Conservation (phyloP, 371 early-diverging fungal genomes). For the Mortierella sp. region DNA sequence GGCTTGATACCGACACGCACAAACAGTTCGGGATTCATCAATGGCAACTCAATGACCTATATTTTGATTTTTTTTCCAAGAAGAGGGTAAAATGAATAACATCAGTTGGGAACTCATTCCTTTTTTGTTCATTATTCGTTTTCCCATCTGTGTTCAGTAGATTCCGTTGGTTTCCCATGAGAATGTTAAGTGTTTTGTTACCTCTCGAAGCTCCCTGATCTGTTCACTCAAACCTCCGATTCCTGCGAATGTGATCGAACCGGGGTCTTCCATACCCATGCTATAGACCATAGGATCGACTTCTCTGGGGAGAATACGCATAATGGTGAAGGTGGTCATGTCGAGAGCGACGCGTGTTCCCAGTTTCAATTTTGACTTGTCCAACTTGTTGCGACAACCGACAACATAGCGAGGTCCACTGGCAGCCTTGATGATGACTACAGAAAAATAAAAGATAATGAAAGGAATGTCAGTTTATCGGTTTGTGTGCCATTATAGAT, state of each 20-base stretch:
- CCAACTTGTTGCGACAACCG: constrained; percentile 95
- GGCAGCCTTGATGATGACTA: constrained; percentile 98
- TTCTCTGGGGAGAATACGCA: constrained; percentile 98
- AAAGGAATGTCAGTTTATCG: not conserved
- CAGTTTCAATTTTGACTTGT: constrained; percentile 93
- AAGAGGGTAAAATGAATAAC: not conserved
- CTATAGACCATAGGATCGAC: constrained; percentile 99
- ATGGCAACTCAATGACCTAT: constrained; percentile 97
- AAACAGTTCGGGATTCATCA: constrained; percentile 99
- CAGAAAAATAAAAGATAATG: not conserved
- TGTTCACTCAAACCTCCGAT: constrained; percentile 99
- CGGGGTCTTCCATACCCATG: constrained; percentile 99
- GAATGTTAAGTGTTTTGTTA: constrained; percentile 53
- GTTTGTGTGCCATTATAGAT: too few species aligned
- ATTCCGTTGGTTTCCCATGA: too few species aligned
- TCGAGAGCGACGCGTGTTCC: constrained; percentile 99
- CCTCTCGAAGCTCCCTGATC: constrained; percentile 98
- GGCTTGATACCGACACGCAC: constrained; percentile 98
- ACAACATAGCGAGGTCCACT: constrained; percentile 99
- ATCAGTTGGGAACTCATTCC: too few species aligned
- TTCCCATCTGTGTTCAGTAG: too few species aligned
- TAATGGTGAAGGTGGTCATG: constrained; percentile 99
- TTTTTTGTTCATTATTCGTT: too few species aligned
- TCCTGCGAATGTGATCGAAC: constrained; percentile 94
- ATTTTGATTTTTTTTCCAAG: not conserved